phyloP scores from a whole-genome alignment of 768 basidiomycete genomes.

The Imleria badia region DNA sequence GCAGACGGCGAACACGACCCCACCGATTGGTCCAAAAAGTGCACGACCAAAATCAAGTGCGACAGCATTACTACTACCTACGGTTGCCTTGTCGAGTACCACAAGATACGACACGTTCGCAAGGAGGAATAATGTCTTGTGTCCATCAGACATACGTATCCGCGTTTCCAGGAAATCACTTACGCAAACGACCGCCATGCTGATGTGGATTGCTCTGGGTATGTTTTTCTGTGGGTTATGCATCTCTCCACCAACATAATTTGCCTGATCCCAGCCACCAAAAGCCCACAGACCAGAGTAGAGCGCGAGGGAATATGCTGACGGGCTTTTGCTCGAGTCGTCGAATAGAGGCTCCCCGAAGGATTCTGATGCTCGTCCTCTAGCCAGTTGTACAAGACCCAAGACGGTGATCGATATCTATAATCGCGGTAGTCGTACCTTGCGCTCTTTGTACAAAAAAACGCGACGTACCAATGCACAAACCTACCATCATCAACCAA shows the following conservation, averaged over 20 bases:
- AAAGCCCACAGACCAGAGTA: slow-evolving; percentile 97
- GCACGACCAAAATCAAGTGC: slow-evolving; percentile 90
- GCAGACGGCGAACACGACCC: slow-evolving; percentile 81
- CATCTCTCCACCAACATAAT: slow-evolving; percentile 91
- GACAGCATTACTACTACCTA: slow-evolving; percentile 81
- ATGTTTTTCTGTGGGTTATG: slow-evolving; percentile 79
- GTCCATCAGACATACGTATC: not conserved
- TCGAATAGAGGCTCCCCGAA: slow-evolving; percentile 68
- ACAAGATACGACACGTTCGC: slow-evolving; percentile 92
- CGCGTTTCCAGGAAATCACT: slow-evolving; percentile 21
- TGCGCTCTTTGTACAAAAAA: not conserved
- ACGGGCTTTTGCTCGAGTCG: slow-evolving; percentile 74
- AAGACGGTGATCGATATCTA: slow-evolving; percentile 73
- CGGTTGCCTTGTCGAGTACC: slow-evolving; percentile 78
- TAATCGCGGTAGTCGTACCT: not conserved
- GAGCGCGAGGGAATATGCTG: slow-evolving; percentile 87
- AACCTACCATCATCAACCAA: slow-evolving; percentile 41
- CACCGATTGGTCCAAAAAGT: slow-evolving; percentile 85
- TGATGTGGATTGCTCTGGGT: slow-evolving; percentile 85
- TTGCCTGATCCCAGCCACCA: slow-evolving; percentile 94
- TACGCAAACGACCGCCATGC: slow-evolving; percentile 81
- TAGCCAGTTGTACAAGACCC: slow-evolving; percentile 72
- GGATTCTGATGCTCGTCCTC: slow-evolving; percentile 69
- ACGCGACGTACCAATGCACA: slow-evolving; percentile 56
- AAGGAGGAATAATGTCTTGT: slow-evolving; percentile 69